Evolutionary conservation across 2,329 filamentous ascomycete species (phyloP), one percentile per base, ranked within the genome.

Genomic region (Cadophora malorum): DNA sequence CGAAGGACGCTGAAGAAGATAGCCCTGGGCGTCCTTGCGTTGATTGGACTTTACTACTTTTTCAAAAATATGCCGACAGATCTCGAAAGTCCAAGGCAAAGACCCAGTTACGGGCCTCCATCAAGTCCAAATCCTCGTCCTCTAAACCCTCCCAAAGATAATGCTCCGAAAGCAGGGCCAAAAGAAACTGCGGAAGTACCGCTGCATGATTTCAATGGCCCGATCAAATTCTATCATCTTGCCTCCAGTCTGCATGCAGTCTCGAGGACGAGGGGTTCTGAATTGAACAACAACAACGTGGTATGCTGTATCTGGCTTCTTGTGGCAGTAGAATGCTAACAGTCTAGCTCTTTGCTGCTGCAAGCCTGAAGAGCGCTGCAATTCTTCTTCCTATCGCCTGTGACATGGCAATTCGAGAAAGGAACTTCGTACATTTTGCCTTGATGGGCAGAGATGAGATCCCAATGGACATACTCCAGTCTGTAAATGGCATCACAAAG

Each of bases 341-440:
- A 61, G 25, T 62, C 33, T 62, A 76, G 75, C 79, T 97, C 3
- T 97, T 97, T 77, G 90, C 90, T 4, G 89, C 91, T 3, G 90
- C 92, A 0, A 94, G 85, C 69, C 80, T 96, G 62, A 86, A 86
- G 77, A 96, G 92, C 76, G 88, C 89, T 19, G 86, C 92, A 0
- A 85, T 86, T 38, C 78, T 97, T 64, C 81, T 97, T 38, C 93
- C 94, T 0, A 83, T 97, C 76, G 93, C 94, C 6, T 98, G 96
- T 79, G 87, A 92, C 74, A 97, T 97, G 94, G 90, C 89, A 7
- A 79, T 79, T 25, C 85, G 89, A 78, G 84, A 86, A 66, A 83
- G 86, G 67, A 97, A 88, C 75, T 85, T 88, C 70, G 93, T 97
- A 9, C 95, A 98, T 78, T 90, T 97, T 76, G 90, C 88, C 0